phyloP scores from a whole-genome alignment of 1,284 basidiomycete genomes.

The Cryptococcus floricola region DNA sequence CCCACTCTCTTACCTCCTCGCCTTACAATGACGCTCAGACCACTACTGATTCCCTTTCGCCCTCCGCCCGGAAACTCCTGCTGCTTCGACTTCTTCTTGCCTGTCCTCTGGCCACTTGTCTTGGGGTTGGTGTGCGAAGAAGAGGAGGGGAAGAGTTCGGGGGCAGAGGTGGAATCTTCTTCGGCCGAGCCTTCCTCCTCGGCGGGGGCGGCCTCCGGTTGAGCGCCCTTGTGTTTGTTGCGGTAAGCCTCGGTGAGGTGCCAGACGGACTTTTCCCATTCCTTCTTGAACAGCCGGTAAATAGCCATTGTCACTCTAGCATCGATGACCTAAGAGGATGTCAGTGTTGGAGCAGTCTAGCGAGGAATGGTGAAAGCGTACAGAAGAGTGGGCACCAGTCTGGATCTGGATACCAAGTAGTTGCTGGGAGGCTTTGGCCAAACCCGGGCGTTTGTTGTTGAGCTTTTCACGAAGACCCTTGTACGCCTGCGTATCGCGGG shows the following conservation, averaged over 20 bases:
- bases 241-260: constrained; percentile 40
- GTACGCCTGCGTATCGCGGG: constrained; percentile 76
- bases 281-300: constrained; percentile 77
- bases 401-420: constrained; percentile 84
- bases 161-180: constrained; percentile 12
- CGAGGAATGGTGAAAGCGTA: constrained; percentile 43
- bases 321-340: constrained; percentile 67
- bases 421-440: constrained; percentile 76
- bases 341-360: neutral
- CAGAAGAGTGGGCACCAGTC: constrained; percentile 79
- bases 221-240: constrained; percentile 26
- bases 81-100: constrained; percentile 19
- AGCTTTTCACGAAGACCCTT: constrained; percentile 54
- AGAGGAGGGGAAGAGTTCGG: no score
- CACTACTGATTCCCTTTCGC: constrained; percentile 65
- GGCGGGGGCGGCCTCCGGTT: constrained; percentile 7
- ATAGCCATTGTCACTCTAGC: constrained; percentile 94
- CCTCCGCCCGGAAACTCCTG: constrained; percentile 56
- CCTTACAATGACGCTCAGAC: constrained; percentile 60
- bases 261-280: constrained; percentile 65
- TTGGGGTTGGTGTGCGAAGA: no score
- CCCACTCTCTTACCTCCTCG: constrained; percentile 37
- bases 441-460: constrained; percentile 62
- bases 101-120: constrained; percentile 9
- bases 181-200: constrained; percentile 33